These are phyloP conservation scores for Entoloma clypeatum DNA, from an alignment of 1,284 basidiomycete species.

Conservation along the genomic window DNA sequence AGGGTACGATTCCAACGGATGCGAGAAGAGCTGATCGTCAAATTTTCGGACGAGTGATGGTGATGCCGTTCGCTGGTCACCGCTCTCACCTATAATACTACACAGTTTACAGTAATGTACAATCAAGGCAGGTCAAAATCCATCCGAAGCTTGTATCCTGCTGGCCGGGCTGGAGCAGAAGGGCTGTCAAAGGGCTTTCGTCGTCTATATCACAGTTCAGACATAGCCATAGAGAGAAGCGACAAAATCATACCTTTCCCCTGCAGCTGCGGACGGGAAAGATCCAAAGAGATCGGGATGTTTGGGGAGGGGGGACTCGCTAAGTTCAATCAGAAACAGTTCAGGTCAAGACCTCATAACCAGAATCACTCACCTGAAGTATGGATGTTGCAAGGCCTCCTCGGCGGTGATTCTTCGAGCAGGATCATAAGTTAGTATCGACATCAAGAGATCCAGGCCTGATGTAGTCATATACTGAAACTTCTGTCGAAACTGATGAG, in stretches of 20 bases:
- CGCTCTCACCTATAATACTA: neutral
- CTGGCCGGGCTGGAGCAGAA: constrained; percentile 65
- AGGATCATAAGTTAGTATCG: constrained; percentile 88
- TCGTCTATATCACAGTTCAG: constrained; percentile 43
- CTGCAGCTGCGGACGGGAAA: constrained; percentile 95
- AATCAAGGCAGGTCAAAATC: constrained; percentile 36
- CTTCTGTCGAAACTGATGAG: constrained; percentile 66
- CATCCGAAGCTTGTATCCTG: constrained; percentile 57
- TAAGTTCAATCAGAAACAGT: constrained; percentile 27
- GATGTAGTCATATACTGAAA: constrained; percentile 82
- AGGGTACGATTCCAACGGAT: constrained; percentile 59
- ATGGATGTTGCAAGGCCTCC: constrained; percentile 87
- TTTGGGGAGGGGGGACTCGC: constrained; percentile 92
- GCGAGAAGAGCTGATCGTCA: constrained; percentile 50
- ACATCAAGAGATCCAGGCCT: constrained; percentile 83
- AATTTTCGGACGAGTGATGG: constrained; percentile 35
- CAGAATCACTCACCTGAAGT: constrained; percentile 70
- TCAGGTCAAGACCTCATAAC: constrained; percentile 8
- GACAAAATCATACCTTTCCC: constrained; percentile 70
- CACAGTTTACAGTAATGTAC: neutral
- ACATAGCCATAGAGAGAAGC: constrained; percentile 4
- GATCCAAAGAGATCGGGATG: constrained; percentile 97
- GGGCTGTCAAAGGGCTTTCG: constrained; percentile 76
- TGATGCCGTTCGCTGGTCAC: neutral
- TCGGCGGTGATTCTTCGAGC: constrained; percentile 80